Evolutionary conservation across 306 rosid genomes (phyloP).

Genomic region (Prunus armeniaca): DNA sequence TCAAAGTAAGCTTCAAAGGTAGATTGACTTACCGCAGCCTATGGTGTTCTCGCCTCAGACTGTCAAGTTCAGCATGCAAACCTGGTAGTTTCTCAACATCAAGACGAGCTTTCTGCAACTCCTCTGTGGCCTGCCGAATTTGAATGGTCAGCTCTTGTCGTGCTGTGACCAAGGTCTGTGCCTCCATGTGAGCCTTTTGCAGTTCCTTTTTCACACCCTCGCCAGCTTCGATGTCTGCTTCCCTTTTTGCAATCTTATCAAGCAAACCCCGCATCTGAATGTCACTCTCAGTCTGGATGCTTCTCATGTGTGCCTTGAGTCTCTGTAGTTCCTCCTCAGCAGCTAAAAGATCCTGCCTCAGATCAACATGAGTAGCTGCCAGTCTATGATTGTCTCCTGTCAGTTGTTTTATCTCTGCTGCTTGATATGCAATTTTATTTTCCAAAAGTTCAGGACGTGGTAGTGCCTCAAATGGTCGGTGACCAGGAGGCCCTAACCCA

Average conservation of each 20-base stretch:
- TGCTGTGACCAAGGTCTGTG: slow-evolving; percentile 50
- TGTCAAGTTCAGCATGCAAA: slow-evolving; percentile 60
- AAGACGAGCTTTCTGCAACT: slow-evolving; percentile 48
- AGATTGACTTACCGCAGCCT: slow-evolving; percentile 59
- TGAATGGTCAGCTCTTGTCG: slow-evolving; percentile 55
- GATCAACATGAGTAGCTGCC: slow-evolving; percentile 54
- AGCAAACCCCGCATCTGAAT: slow-evolving; percentile 66
- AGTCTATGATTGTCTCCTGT: slow-evolving; percentile 62
- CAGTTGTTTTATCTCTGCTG: slow-evolving; percentile 64
- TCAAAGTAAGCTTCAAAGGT: slow-evolving; percentile 16
- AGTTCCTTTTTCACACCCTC: slow-evolving; percentile 69
- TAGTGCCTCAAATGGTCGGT: slow-evolving; percentile 28
- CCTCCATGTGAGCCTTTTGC: slow-evolving; percentile 63
- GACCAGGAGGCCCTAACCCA: slow-evolving; percentile 36
- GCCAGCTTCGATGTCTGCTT: slow-evolving; percentile 55
- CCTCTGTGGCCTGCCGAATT: slow-evolving; percentile 52
- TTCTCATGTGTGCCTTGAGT: slow-evolving; percentile 69
- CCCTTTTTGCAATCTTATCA: slow-evolving; percentile 71
- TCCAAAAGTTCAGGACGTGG: slow-evolving; percentile 53
- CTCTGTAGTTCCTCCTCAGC: slow-evolving; percentile 63
- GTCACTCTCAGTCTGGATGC: slow-evolving; percentile 78
- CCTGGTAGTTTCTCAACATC: slow-evolving; percentile 55
- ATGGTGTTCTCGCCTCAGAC: slow-evolving; percentile 61
- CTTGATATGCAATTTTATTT: slow-evolving; percentile 62
- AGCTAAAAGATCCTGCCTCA: slow-evolving; percentile 61